Base-by-base conservation (phyloP, 164 flowering plant species). In the Piper longum region DNA sequence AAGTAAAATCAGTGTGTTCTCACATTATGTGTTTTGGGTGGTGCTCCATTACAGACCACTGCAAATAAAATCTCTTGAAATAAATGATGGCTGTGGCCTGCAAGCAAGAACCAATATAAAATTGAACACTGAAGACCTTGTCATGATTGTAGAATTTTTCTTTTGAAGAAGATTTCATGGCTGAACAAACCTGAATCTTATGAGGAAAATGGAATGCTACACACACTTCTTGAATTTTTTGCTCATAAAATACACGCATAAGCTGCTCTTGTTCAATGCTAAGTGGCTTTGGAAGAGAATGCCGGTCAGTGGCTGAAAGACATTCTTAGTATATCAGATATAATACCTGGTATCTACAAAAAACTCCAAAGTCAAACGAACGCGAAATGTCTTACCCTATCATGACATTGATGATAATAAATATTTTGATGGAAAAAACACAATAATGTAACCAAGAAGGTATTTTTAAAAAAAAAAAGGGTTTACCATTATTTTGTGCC, bases 31-130 rank as follows among this genome's bases (percentile, higher is more conserved):
- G 68, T 78, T 95, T 95, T 41, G 99, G 99, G 71, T 95, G 89
- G 77, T 89, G 96, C 76, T 87, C 89, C 99, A 95, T 95, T 67
- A 95, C 93, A 8, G 97, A 95, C 96, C 99, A 95, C 56, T 83
- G 89, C 73, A 91, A 73, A 77, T 89, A 91, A 73, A 95, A 95
- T 72, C 99, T 87, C 77, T 95, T 95, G 60, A 87, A 95, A 76
- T 88, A 95, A 65, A 82, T 73, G 54, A 91, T 84, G 61, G 97
- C 96, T 43, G 96, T 89, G 44, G 85, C 99, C 99, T 95, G 85
- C 74, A 80, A 69, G 41, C 41, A 57, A 9, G 41, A 57, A 41
- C 36, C 41, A 0, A 26, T 26, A 26, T 26, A 26, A 26, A 26
- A 0, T 26, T 26, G 36, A 36, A 26, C 12, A 57, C 36, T 57